Evolutionary conservation across 2,329 filamentous ascomycete species (phyloP), one percentile per base, ranked within the genome.

Genomic region (Xylaria sp.): DNA sequence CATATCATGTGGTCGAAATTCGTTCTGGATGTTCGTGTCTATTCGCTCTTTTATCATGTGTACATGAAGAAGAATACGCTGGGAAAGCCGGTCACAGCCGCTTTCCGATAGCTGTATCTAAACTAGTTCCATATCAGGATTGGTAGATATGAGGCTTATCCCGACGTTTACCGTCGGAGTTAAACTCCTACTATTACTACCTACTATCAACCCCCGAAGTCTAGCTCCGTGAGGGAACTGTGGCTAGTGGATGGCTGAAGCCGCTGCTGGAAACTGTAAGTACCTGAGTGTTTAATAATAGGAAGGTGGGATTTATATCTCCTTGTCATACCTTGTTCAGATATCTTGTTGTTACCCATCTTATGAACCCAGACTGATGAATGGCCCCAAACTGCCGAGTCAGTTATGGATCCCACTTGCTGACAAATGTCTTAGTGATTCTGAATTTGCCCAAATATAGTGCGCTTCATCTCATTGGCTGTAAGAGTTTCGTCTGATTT

Each of bases 91-190:
- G 62, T 57, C 28, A 36, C 33, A 63, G 68, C 62, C 68, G 66
- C 62, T 68, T 60, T 61, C 62, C 68, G 68, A 60, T 23, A n/a
- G 41, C 20, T 49, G 15, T 39, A 41, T 41, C 20, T 8, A 12
- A 31, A 31, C n/a, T 23, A 15, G 12, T 5, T 46, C 4, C 18
- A 1, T 28, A 51, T 28, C 28, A 28, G 3, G 12, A 1, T 51
- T 6, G 25, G 25, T 33, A 54, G 2, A 3, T 18, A 12, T 28
- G 12, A 20, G 23, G 20, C 33, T 51, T 31, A 13, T 61, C 31
- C 66, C 66, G 66, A 54, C 66, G 66, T 39, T 69, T 54, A 28
- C 62, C 66, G 56, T 2, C 66, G 66, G 62, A 39, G 13, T 20
- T 6, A 10, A 13, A 23, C 39, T 58, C 33, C 39, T 43, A 15